These are phyloP conservation scores for Polyrhizophydium stewartii DNA, from an alignment of 371 early-diverging fungal genomes.

Conservation along the genomic window DNA sequence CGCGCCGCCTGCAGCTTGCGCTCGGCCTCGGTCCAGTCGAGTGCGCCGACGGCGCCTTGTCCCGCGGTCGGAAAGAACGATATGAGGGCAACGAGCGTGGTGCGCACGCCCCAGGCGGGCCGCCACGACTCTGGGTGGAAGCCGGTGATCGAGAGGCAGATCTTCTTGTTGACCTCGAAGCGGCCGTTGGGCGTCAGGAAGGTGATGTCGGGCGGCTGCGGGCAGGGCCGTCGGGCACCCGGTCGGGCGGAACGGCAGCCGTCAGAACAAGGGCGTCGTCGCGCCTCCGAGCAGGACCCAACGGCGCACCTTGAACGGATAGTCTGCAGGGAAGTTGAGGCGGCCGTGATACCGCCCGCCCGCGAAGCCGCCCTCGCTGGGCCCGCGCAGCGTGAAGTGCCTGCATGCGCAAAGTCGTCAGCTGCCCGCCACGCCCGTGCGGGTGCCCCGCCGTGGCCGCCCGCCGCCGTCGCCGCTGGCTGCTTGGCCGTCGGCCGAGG, in stretches of 20 bases:
- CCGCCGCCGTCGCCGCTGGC: too few species aligned
- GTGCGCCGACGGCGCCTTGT: constrained; percentile 81
- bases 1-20: constrained; percentile 58
- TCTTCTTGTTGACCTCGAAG: constrained; percentile 85
- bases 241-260: too few species aligned
- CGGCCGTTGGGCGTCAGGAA: constrained; percentile 81
- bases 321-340: constrained; percentile 65
- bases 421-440: too few species aligned
- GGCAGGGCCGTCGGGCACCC: too few species aligned
- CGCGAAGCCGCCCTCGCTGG: constrained; percentile 78
- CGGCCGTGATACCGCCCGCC: constrained; percentile 66
- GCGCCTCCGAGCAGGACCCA: too few species aligned
- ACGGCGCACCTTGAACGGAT: constrained; percentile 86
- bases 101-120: constrained; percentile 88
- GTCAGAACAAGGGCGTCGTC: too few species aligned
- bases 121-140: constrained; percentile 93
- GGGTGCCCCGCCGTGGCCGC: too few species aligned
- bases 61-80: constrained; percentile 49
- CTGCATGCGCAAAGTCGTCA: too few species aligned
- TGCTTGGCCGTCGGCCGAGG: too few species aligned
- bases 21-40: constrained; percentile 69
- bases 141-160: constrained; percentile 88
- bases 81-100: constrained; percentile 81
- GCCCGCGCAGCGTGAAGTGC: constrained; percentile 94
- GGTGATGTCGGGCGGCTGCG: constrained; percentile 77